phyloP scores from a whole-genome alignment of 495 filamentous ascomycete genomes.

The Acidiella bohemica region DNA sequence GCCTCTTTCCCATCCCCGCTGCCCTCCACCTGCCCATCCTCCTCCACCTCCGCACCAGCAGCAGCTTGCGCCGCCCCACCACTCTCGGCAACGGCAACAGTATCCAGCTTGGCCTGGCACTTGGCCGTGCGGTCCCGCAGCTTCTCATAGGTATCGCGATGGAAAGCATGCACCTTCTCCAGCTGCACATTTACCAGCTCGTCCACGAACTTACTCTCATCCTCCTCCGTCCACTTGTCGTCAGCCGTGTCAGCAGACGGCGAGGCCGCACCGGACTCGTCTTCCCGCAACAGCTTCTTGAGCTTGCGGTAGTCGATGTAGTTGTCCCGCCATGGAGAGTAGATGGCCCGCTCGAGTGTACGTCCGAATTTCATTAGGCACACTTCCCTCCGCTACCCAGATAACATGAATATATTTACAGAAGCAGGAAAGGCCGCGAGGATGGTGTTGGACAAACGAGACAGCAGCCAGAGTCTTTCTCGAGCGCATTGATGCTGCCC shows the following conservation, averaged over 20 bases:
- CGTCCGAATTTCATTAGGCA: conserved; percentile 74
- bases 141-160: conserved; percentile 56
- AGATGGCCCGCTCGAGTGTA: conserved; percentile 64
- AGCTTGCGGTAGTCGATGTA: conserved; percentile 94
- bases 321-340: conserved; percentile 78
- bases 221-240: conserved; percentile 77
- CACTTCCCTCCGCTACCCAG: too few species aligned
- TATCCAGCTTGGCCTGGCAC: conserved; percentile 47
- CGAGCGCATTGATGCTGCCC: too few species aligned
- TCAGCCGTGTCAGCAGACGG: conserved; percentile 30
- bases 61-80: conserved; percentile 41
- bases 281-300: conserved; percentile 74
- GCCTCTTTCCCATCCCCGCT: conserved; percentile 26
- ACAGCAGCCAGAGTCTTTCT: too few species aligned
- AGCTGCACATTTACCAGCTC: conserved; percentile 87
- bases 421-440: too few species aligned
- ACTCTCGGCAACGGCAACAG: conserved; percentile 32
- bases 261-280: conserved; percentile 41
- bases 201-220: conserved; percentile 86
- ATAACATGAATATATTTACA: too few species aligned
- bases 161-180: conserved; percentile 89
- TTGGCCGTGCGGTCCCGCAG: conserved; percentile 53
- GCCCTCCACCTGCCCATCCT: conserved; percentile 20
- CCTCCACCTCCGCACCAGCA: conserved; percentile 31
- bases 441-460: too few species aligned